phyloP scores from a whole-genome alignment of 108 stramenopile genomes.

The Pseudonitzschia multiseries region DNA sequence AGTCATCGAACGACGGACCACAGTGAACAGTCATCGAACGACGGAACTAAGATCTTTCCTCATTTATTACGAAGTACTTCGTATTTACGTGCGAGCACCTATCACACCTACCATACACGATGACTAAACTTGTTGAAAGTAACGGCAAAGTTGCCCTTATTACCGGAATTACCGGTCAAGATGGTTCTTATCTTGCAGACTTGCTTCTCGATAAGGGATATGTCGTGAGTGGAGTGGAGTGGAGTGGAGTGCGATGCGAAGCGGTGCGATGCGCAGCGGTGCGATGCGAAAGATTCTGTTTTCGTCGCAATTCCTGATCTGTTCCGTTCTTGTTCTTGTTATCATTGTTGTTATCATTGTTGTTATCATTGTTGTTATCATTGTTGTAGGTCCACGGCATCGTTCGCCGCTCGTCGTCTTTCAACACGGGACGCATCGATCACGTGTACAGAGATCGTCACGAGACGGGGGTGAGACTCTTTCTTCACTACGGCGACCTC shows the following conservation, averaged over 20 bases:
- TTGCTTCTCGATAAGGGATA: conserved; percentile 94
- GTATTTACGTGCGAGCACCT: too few species aligned
- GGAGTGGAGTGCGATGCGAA: too few species aligned
- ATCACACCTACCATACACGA: too few species aligned
- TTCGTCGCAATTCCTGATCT: neutral
- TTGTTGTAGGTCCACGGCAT: conserved; percentile 91
- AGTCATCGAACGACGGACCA: too few species aligned
- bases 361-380: conserved; percentile 5
- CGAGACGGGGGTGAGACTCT: conserved; percentile 92
- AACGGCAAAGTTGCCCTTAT: conserved; percentile 84
- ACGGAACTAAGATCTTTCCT: too few species aligned
- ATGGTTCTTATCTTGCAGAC: conserved; percentile 97
- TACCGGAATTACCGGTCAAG: conserved; percentile 99
- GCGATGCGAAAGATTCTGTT: too few species aligned
- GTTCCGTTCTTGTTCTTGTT: neutral
- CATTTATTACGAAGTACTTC: too few species aligned
- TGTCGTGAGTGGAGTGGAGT: conserved; percentile 36
- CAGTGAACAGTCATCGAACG: too few species aligned
- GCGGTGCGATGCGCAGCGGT: too few species aligned
- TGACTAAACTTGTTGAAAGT: too few species aligned
- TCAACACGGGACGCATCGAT: conserved; percentile 99
- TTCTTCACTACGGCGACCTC: conserved; percentile 98
- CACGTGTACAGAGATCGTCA: conserved; percentile 98
- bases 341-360: neutral
- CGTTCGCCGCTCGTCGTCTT: conserved; percentile 96